Evolutionary conservation across 2,329 filamentous ascomycete species (phyloP), one percentile per base, ranked within the genome.

Genomic region (Pyricularia pennisetigena): DNA sequence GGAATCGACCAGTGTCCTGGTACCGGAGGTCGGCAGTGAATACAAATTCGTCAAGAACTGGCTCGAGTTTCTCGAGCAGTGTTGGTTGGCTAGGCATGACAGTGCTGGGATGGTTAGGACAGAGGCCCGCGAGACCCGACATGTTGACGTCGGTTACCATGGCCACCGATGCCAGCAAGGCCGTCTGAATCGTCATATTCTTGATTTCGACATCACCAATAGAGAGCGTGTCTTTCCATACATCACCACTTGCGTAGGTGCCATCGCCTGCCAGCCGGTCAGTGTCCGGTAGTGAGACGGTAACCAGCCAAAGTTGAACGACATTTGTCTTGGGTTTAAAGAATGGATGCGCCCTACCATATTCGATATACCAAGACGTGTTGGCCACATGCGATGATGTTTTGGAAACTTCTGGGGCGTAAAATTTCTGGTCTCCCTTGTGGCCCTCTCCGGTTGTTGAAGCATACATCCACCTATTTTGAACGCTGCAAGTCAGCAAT

Each of bases 51-150:
- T 78, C 73, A 23, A 86, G 76, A 0, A 77, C 75, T 0, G 79
- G 74, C 12, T 75, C 74, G 14, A 87, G 77, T 8, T 78, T 74
- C 62, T 83, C 79, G 29, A 86, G 74, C 20, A 86, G 77, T 3
- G 79, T 79, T 4, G 79, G 79, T 69, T 80, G 79, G 0, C 74
- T 73, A 1, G 82, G 83, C 7, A 72, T 69, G 20, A 82, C 79
- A 65, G 81, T 81, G 71, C 79, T 82, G 24, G 79, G 74, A 30
- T 81, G 77, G 28, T 75, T 77, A 74, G 83, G 82, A 65, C 82
- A 82, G 12, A 87, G 77, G 23, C 85, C 85, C 70, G 86, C 74
- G 30, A 87, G 78, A 64, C 85, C 85, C 3, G 80, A 83, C 72
- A 84, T 77, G 54, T 75, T 79, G 2, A 74, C 68, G 68, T 84